Evolutionary conservation across 2,329 filamentous ascomycete species (phyloP).

Genomic region (Colletotrichum sp.): DNA sequence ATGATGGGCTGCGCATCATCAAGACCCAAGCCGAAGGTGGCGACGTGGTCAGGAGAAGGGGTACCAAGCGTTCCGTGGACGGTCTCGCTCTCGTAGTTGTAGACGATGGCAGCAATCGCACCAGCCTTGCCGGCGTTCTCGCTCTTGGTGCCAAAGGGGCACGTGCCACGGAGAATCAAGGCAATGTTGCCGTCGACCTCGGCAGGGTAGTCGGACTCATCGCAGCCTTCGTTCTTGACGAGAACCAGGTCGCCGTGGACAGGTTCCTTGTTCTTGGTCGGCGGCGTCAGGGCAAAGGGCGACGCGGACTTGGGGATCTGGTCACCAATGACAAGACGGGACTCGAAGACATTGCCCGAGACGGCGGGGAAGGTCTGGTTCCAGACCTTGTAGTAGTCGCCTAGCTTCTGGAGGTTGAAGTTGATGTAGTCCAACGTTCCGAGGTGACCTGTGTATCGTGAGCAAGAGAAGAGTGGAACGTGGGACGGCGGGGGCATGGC

Average conservation of each 20-base stretch:
- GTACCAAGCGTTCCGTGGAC: constrained; percentile 73
- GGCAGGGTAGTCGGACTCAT: constrained; percentile 65
- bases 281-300: constrained; percentile 71
- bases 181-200: constrained; percentile 68
- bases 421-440: constrained; percentile 69
- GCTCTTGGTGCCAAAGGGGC: constrained; percentile 75
- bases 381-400: constrained; percentile 66
- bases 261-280: constrained; percentile 63
- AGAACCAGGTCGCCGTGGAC: constrained; percentile 66
- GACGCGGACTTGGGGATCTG: constrained; percentile 53
- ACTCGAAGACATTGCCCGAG: constrained; percentile 64
- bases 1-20: constrained; percentile 63
- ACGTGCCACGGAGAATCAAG: constrained; percentile 72
- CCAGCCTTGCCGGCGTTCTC: constrained; percentile 71
- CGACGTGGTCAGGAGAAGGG: constrained; percentile 63
- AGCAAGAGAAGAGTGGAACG: constrained; percentile 8
- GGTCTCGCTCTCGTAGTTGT: constrained; percentile 70
- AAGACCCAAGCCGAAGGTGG: constrained; percentile 71
- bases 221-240: constrained; percentile 68
- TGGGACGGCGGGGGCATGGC: neutral
- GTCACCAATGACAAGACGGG: constrained; percentile 60
- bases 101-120: constrained; percentile 74
- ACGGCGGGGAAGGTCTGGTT: constrained; percentile 69
- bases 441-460: constrained; percentile 56
- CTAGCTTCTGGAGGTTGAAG: constrained; percentile 56